Conservation (phyloP, 2,329 filamentous ascomycete species). For the Piedraia hortae region DNA sequence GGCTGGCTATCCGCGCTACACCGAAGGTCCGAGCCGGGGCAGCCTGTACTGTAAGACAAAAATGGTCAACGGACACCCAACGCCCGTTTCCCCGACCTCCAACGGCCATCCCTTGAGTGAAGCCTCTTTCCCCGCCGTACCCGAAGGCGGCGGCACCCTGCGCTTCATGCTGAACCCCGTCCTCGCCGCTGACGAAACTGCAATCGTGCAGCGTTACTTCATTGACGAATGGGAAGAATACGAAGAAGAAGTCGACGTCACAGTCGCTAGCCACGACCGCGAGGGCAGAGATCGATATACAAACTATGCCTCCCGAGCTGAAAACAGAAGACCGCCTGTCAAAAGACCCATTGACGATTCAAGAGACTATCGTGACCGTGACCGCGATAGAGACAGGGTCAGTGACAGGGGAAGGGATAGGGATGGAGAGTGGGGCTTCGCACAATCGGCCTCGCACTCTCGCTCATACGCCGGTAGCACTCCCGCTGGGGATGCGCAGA, state of each 20-base stretch:
- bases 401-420: background rate
- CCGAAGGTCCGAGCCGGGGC: constrained; percentile 14
- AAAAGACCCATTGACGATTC: constrained; percentile 1
- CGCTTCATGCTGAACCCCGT: constrained; percentile 32
- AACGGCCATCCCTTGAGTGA: too few species aligned
- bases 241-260: constrained; percentile 67
- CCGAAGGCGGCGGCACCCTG: constrained; percentile 4
- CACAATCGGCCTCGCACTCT: too few species aligned
- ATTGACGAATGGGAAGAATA: constrained; percentile 51
- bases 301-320: background rate
- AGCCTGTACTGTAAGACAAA: constrained; percentile 4
- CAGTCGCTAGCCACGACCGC: constrained; percentile 7
- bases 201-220: constrained; percentile 72
- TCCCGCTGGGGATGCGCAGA: too few species aligned
- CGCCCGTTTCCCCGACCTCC: constrained; percentile 10
- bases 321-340: background rate
- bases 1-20: constrained; percentile 32
- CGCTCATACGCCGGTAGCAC: too few species aligned
- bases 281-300: background rate
- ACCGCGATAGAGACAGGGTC: constrained; percentile 1
- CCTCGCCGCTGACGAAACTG: constrained; percentile 48
- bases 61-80: constrained; percentile 11
- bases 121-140: constrained; percentile 3
- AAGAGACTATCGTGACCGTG: constrained; percentile 1
- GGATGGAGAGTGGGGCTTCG: too few species aligned